A percentile compares a stretch with the other conserved stretches of the same genome.
phyloP scores from a whole-genome alignment of 805 yeast genomes.

The Saccharomycopsis olivae region DNA sequence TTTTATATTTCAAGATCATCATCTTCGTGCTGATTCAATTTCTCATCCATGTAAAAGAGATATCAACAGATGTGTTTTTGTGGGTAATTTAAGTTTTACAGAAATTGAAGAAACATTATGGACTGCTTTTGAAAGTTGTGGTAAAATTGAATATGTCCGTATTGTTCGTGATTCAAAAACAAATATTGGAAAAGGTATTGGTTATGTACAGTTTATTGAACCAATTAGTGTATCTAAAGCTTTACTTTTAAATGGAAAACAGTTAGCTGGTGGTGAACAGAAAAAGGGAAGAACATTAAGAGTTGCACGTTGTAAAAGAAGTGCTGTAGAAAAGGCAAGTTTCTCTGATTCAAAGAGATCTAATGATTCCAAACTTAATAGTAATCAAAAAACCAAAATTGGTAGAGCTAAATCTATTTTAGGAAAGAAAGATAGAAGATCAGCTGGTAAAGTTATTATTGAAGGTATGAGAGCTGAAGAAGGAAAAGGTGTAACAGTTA shows the following conservation, averaged over 20 bases:
- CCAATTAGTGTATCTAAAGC: conserved; percentile 71
- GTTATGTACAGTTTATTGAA: conserved; percentile 83
- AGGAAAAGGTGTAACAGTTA: conserved; percentile 44
- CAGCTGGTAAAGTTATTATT: conserved; percentile 44
- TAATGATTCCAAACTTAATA: conserved; percentile 32
- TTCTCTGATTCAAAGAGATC: conserved; percentile 21
- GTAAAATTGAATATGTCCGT: conserved; percentile 77
- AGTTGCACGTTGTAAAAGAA: conserved; percentile 56
- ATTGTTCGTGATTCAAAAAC: conserved; percentile 87
- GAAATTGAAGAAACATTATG: conserved; percentile 85
- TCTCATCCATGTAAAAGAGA: conserved; percentile 85
- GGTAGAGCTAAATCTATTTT: conserved; percentile 72
- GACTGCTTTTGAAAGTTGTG: conserved; percentile 60
- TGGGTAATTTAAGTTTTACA: conserved; percentile 90
- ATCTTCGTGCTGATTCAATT: conserved; percentile 86
- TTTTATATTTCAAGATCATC: conserved; percentile 54
- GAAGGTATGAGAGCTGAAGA: conserved; percentile 77
- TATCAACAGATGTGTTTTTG: conserved; percentile 73
- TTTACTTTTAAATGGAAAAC: conserved; percentile 61
- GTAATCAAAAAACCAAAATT: conserved; percentile 60
- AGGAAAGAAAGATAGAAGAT: conserved; percentile 70
- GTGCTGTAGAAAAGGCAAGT: conserved; percentile 21
- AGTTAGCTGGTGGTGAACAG: conserved; percentile 30
- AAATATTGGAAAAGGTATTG: conserved; percentile 95
- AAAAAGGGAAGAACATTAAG: conserved; percentile 53